Base-by-base conservation (phyloP, 1,139 yeast species). In the Candida smagusa region DNA sequence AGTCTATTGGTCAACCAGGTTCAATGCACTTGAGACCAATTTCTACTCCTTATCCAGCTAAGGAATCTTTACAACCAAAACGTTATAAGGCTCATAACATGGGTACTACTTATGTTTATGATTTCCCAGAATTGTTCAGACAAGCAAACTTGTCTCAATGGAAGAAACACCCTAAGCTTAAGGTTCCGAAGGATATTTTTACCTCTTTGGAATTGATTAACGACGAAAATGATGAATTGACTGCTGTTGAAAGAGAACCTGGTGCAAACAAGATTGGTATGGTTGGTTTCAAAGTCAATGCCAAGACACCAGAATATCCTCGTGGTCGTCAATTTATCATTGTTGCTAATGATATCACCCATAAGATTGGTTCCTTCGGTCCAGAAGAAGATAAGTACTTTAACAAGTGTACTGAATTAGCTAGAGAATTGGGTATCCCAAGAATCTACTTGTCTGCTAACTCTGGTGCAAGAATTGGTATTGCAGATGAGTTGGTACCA, bases 381-480 rank as follows among this genome's bases (percentile, higher is more conserved):
- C 98, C 98, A n/a, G 84, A 79, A 53, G 98, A 92, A 70, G 98
- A 92, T 65, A 72, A 68, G 42, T 92, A 82, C 71, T 92, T 92
- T 74, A 78, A 86, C 72, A 82, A 84, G 60, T 96, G 94, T 50
- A 92, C 98, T 31, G 95, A 88, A 54, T 75, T 83, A 49, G 97
- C 97, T 22, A 80, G 96, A 67, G 74, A 78, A 57, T 75, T 82
- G 50, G 98, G 98, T 42, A 81, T 94, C 52, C 98, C 98, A 57
- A 77, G 98, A 69, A 79, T 92, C 44, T 94, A 92, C 64, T 74
- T 92, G 54, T 88, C 97, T 50, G 98, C 98, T 30, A 92, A 92
- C 74, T 89, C 97, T 43, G 98, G 98, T 72, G 98, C 98, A 33
- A 83, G 98, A 72, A 87, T 92, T 50, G 98, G 98, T 58, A 80